These are phyloP conservation scores for Castanea mollissima DNA, from an alignment of 306 rosid genomes.

Conservation along the genomic window DNA sequence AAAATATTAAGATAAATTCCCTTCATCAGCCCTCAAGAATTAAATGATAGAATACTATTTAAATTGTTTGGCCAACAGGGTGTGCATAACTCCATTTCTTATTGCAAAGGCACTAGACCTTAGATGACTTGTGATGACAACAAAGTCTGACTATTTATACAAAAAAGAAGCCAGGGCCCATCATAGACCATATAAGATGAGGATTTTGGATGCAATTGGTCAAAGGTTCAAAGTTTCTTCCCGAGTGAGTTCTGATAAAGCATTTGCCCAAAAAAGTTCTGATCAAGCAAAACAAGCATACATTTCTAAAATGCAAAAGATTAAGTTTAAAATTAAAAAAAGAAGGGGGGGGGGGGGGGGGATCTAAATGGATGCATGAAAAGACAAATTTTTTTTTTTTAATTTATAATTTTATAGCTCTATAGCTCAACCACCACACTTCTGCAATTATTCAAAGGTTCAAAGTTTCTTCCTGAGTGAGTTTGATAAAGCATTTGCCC, in stretches of 20 bases:
- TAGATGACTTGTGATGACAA: not conserved
- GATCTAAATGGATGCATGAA: not conserved
- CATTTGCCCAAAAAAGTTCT: too few relatives aligned
- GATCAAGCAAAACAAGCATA: not conserved
- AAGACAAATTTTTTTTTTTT: too few relatives aligned
- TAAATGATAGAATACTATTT: not conserved
- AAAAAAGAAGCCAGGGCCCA: not conserved
- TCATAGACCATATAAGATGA: constrained; percentile 5
- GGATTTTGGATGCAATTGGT: not conserved
- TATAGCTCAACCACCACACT: too few relatives aligned
- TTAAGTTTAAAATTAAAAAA: not conserved
- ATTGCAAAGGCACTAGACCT: not conserved
- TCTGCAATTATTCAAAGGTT: not conserved
- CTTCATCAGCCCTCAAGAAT: constrained; percentile 7
- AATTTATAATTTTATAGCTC: too few relatives aligned
- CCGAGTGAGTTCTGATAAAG: not conserved
- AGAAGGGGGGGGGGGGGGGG: not conserved
- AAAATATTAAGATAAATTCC: constrained; percentile 10
- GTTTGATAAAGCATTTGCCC: too few relatives aligned
- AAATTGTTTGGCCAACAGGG: not conserved
- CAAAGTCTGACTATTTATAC: not conserved
- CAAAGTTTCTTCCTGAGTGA: not conserved
- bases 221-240: not conserved
- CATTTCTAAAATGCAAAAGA: constrained; percentile 22
- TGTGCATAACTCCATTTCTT: not conserved